Conservation (phyloP, 2,329 filamentous ascomycete genomes). For the Atkinsonella hypoxylon region DNA sequence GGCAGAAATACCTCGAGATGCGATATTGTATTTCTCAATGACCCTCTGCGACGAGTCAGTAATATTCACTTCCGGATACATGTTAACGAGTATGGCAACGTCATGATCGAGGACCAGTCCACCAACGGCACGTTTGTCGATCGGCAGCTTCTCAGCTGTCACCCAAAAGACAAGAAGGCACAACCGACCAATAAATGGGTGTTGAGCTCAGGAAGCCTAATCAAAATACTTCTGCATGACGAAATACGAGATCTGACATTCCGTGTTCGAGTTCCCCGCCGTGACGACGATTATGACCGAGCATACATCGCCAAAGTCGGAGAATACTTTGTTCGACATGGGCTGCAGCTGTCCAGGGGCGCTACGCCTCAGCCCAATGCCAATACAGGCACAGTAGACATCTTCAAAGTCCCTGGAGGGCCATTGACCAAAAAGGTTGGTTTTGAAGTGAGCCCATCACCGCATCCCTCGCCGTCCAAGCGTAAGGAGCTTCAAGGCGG, state of each 20-base stretch:
- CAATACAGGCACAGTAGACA: constrained; percentile 29
- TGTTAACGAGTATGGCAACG: constrained; percentile 69
- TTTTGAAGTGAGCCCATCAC: constrained; percentile 1
- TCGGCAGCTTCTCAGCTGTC: constrained; percentile 45
- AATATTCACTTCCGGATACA: constrained; percentile 96
- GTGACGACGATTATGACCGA: constrained; percentile 52
- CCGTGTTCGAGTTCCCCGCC: constrained; percentile 70
- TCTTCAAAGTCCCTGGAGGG: constrained; percentile 18
- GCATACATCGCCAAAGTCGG: constrained; percentile 58
- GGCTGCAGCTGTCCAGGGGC: constrained; percentile 30
- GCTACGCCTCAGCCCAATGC: constrained; percentile 22
- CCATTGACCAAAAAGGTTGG: constrained; percentile 5
- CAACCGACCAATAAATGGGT: constrained; percentile 37
- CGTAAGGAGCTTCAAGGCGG: constrained; percentile 14
- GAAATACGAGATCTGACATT: constrained; percentile 56
- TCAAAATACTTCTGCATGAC: constrained; percentile 52
- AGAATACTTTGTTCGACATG: constrained; percentile 44
- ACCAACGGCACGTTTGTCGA: constrained; percentile 95
- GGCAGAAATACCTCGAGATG: constrained; percentile 62
- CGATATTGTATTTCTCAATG: constrained; percentile 58
- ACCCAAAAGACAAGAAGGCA: constrained; percentile 21
- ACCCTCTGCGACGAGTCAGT: constrained; percentile 64
- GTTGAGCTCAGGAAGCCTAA: constrained; percentile 59
- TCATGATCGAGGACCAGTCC: constrained; percentile 89
- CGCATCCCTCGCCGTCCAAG: constrained; percentile 10